A percentile compares a stretch with the other conserved stretches of the same genome.
These are phyloP conservation scores for Coprinopsis cinerea DNA, from an alignment of 768 basidiomycete genomes.

Conservation along the genomic window DNA sequence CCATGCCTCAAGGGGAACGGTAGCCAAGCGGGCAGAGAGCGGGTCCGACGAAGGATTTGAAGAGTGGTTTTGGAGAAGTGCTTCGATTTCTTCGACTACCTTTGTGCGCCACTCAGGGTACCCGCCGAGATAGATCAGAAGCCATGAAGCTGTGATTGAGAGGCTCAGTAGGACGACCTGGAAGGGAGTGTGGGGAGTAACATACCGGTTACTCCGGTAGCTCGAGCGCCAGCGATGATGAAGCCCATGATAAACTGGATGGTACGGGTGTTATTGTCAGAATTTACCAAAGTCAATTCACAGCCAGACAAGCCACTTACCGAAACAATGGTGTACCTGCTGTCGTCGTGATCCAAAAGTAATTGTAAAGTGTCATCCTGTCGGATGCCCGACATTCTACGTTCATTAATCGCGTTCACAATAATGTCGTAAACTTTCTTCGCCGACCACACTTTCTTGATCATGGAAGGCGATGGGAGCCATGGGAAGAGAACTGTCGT, in stretches of 20 bases:
- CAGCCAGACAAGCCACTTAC: neutral
- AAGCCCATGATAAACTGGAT: constrained; percentile 1
- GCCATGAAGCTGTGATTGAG: neutral
- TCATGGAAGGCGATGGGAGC: neutral
- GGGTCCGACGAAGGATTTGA: neutral
- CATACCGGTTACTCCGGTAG: neutral
- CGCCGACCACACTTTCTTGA: neutral
- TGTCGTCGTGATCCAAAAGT: neutral
- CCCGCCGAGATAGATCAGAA: neutral
- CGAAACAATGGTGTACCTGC: neutral
- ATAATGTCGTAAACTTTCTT: constrained; percentile 3
- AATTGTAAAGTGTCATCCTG: constrained; percentile 2
- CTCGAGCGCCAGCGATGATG: neutral
- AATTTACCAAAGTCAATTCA: neutral
- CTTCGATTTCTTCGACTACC: neutral
- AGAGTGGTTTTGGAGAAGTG: neutral
- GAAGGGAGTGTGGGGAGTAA: neutral
- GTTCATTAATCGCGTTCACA: neutral
- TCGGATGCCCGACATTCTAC: neutral
- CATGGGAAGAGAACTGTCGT: neutral
- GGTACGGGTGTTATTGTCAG: neutral
- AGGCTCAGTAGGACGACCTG: neutral
- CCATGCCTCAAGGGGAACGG: constrained; percentile 1
- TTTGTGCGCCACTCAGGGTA: constrained; percentile 3
- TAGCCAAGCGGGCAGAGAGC: neutral